Evolutionary conservation across 208 protist genomes (phyloP).

Genomic region (Balamuthia mandrillaris): DNA sequence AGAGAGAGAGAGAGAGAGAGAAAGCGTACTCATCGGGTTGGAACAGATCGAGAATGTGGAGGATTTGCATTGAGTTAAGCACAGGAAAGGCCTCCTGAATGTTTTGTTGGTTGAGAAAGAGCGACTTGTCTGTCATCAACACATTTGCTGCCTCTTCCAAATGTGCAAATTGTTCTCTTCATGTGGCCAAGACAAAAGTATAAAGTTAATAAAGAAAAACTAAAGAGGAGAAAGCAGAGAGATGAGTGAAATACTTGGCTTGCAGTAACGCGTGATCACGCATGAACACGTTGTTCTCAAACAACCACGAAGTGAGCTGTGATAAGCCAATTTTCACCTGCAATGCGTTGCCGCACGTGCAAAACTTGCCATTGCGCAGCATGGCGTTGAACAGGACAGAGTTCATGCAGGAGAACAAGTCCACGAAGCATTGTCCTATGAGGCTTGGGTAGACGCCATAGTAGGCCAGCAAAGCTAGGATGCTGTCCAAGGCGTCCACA

Average conservation of each 20-base stretch:
- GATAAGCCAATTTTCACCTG: background rate
- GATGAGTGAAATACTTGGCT: background rate
- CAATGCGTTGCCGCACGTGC: constrained; percentile 16
- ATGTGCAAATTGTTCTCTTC: too few relatives aligned
- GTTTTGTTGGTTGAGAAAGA: background rate
- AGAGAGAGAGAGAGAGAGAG: too few relatives aligned
- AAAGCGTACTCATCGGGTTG: constrained; percentile 8
- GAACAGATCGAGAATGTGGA: constrained; percentile 24
- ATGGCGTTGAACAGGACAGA: constrained; percentile 4
- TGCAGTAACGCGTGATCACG: too few relatives aligned
- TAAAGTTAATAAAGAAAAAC: background rate
- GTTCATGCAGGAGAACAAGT: constrained; percentile 27
- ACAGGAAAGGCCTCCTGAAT: background rate
- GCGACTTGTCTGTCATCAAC: constrained; percentile 5
- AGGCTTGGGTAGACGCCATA: background rate
- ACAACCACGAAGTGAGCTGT: background rate
- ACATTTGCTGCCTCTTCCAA: constrained; percentile 27
- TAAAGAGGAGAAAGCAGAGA: background rate
- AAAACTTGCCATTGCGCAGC: background rate
- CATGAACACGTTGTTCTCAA: too few relatives aligned
- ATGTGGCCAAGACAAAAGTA: background rate
- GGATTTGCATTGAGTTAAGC: constrained; percentile 5
- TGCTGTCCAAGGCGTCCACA: too few relatives aligned
- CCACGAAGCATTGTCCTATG: background rate
- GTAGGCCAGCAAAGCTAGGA: too few relatives aligned